Evolutionary conservation across 1,284 basidiomycete genomes (phyloP).

Genomic region (Peniophora sp.): DNA sequence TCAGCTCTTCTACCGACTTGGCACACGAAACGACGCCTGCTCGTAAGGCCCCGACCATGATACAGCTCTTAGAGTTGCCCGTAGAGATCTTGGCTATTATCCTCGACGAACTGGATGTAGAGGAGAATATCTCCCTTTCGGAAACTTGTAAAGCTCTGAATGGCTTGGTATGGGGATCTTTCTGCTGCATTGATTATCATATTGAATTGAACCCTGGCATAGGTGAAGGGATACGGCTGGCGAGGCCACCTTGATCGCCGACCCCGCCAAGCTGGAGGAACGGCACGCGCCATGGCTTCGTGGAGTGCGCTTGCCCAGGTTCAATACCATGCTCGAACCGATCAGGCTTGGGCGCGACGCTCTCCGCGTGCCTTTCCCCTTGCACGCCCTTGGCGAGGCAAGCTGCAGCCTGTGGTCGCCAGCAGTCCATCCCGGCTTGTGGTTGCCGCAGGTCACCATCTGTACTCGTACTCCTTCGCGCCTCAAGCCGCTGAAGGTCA

Average conservation of each 20-base stretch:
- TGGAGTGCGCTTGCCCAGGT: constrained; percentile 43
- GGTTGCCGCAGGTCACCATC: constrained; percentile 51
- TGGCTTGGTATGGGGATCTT: constrained; percentile 44
- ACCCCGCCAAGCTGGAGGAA: constrained; percentile 45
- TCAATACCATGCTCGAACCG: constrained; percentile 45
- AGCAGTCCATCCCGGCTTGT: constrained; percentile 49
- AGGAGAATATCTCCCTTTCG: constrained; percentile 39
- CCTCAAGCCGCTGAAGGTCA: constrained; percentile 17
- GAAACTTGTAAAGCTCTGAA: constrained; percentile 37
- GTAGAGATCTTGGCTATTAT: constrained; percentile 52
- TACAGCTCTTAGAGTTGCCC: constrained; percentile 31
- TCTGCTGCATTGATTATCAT: no score
- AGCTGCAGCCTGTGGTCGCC: constrained; percentile 51
- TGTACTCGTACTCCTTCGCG: constrained; percentile 53
- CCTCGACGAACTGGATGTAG: constrained; percentile 35
- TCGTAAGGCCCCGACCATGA: no score
- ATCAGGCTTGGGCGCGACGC: constrained; percentile 44
- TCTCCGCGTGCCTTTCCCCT: constrained; percentile 61
- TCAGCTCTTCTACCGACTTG: no score
- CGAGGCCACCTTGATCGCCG: constrained; percentile 37
- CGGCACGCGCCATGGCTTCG: constrained; percentile 31
- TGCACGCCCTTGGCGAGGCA: constrained; percentile 52
- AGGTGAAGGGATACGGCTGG: constrained; percentile 64
- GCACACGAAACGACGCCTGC: no score
- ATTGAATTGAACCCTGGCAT: not conserved